Base-by-base conservation (phyloP, 2,329 filamentous ascomycete species). In the Graphilbum fragrans region DNA sequence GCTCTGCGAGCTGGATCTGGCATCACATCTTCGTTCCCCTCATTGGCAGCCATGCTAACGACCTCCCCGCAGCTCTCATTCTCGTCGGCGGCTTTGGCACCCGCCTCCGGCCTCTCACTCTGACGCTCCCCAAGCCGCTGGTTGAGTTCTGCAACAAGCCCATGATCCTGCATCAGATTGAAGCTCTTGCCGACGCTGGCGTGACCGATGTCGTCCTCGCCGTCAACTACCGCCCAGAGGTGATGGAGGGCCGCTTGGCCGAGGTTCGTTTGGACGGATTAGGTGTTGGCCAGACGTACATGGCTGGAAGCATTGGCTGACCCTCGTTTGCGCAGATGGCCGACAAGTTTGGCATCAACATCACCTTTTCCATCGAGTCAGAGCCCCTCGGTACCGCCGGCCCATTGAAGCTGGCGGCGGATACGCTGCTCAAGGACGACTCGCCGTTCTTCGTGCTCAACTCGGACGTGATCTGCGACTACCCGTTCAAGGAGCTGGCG, bases 51-150 rank as follows among this genome's bases (percentile, higher is more conserved):
- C 25, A 27, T 8, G 35, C 35, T 37, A 23, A 37, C 35, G 17
- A 9, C 7, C 19, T 35, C 19, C 12, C 19, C 52, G 47, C 58
- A 95, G 87, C 88, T 69, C 82, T 95, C 61, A 95, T 94, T 82
- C 88, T 96, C 61, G 92, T 96, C 66, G 92, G 92, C 70, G 92
- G 90, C 65, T 98, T 95, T 66, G 90, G 90, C 69, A 98, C 90
- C 65, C 88, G 90, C 67, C 82, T 98, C 58, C 85, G 90, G 61
- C 90, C 90, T 72, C 77, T 96, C 60, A 98, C 90, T 55, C 79
- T 98, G 59, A 95, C 92, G 39, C 84, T 95, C 52, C 90, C 90
- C 48, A 98, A 96, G 67, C 90, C 92, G 51, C 76, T 98, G 53
- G 92, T 98, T 58, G 90, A 98, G 69, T 98, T 98, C 59, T 87